These are phyloP conservation scores for Epichloe hybrida DNA, from an alignment of 2,329 filamentous ascomycete genomes.

Conservation along the genomic window DNA sequence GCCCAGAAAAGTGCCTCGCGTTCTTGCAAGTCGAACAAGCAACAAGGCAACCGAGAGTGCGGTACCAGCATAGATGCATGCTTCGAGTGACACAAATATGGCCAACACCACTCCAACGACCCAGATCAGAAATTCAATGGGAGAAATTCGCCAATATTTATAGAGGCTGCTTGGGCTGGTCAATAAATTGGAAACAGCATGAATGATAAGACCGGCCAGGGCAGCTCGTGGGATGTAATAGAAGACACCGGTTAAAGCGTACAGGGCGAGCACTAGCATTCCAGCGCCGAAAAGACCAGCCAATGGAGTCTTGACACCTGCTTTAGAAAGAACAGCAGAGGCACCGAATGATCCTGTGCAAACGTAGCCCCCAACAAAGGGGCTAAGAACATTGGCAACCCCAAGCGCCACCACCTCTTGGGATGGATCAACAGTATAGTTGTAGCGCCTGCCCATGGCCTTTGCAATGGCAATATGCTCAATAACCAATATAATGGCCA, in stretches of 20 bases:
- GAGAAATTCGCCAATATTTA: conserved; percentile 65
- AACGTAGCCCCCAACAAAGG: conserved; percentile 50
- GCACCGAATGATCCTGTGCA: conserved; percentile 40
- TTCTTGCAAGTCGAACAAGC: conserved; percentile 31
- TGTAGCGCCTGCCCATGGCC: conserved; percentile 66
- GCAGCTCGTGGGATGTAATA: conserved; percentile 65
- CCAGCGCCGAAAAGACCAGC: conserved; percentile 67
- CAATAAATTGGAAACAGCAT: conserved; percentile 66
- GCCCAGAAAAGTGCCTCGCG: conserved; percentile 34
- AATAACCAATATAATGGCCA: conserved; percentile 64
- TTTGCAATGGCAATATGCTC: conserved; percentile 79
- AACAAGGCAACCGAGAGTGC: conserved; percentile 28
- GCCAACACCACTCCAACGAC: conserved; percentile 54
- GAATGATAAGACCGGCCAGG: conserved; percentile 66
- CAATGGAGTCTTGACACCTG: conserved; percentile 66
- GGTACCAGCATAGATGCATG: conserved; percentile 36
- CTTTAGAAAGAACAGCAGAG: conserved; percentile 75
- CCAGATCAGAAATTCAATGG: conserved; percentile 62
- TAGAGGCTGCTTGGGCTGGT: conserved; percentile 61
- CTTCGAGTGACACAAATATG: conserved; percentile 35
- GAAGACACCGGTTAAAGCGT: conserved; percentile 64
- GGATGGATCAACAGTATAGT: conserved; percentile 66
- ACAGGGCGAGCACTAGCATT: conserved; percentile 64
- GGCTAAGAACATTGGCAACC: conserved; percentile 60
- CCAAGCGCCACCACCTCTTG: conserved; percentile 71